Base-by-base conservation (phyloP, 2,329 filamentous ascomycete genomes). In the Sporothrix mexicana region DNA sequence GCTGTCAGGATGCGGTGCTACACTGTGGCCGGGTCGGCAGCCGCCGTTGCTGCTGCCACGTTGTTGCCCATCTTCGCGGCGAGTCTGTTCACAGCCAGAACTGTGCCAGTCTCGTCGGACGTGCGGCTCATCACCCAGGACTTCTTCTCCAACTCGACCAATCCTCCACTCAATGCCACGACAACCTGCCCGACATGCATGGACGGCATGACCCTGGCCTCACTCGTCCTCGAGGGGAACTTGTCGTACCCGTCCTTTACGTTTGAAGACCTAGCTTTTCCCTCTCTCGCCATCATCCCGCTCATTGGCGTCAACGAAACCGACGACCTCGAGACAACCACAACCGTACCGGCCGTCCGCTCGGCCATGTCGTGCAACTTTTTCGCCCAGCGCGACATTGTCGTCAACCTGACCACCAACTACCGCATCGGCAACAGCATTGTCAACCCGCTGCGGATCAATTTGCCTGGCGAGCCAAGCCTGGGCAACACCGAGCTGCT, bases 191-290 rank as follows among this genome's bases (percentile, higher is more conserved):
- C 77, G 7, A 72, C 76, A 4, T 78, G 76, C 75, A 74, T 41
- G 12, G 77, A 75, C 70, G 81, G 81, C 20, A 80, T 79, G 0
- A 73, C 78, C 2, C 74, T 79, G 6, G 78, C 81, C 0, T 80
- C 81, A 0, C 74, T 84, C 2, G 79, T 83, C 2, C 78, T 84
- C 1, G 75, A 77, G 0, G 79, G 77, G 2, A 81, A 82, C 57
- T 74, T 81, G 0, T 77, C 79, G 0, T 83, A 81, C 25, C 81
- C 83, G 0, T 66, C 70, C 0, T 83, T 81, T 61, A 84, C 82
- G 0, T 83, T 79, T 73, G 78, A 80, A 13, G 77, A 79, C 62
- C 75, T 81, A 51, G 78, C 77, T 47, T 75, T 81, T 30, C 80
- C 79, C 6, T 73, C 73, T 1, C 45, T 80, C 2, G 70, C 72